Conservation (phyloP, 139 green algal species). For the Chlorella sp. region DNA sequence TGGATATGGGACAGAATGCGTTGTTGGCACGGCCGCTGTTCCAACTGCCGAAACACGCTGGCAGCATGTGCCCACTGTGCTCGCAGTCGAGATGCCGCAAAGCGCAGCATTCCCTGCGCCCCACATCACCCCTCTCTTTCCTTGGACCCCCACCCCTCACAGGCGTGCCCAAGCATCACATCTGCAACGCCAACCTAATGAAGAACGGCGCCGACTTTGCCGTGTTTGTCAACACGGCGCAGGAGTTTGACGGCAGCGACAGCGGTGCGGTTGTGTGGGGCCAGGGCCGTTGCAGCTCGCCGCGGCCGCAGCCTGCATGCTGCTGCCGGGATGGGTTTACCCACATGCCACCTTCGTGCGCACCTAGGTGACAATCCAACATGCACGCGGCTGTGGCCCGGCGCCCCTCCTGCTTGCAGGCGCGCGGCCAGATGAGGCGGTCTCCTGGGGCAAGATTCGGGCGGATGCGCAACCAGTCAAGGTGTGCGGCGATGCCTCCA, state of each 20-base stretch:
- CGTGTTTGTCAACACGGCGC: constrained; percentile 91
- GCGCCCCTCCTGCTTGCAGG: constrained; percentile 45
- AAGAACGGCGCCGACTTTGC: constrained; percentile 97
- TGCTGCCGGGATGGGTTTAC: too few relatives aligned
- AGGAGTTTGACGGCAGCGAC: constrained; percentile 98
- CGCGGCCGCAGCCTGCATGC: too few relatives aligned
- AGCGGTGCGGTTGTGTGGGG: constrained; percentile 7
- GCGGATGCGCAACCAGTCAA: constrained; percentile 88
- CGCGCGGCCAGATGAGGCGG: constrained; percentile 94
- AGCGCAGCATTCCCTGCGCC: too few relatives aligned
- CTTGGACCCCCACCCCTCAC: not conserved
- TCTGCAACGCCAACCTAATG: constrained; percentile 99
- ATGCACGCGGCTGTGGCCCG: not conserved
- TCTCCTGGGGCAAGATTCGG: constrained; percentile 98
- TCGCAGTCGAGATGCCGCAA: too few relatives aligned
- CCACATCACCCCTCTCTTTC: too few relatives aligned
- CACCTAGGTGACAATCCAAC: too few relatives aligned
- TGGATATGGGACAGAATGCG: too few relatives aligned
- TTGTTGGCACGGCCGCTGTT: too few relatives aligned
- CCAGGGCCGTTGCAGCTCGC: too few relatives aligned
- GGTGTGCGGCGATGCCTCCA: constrained; percentile 90
- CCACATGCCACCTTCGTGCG: too few relatives aligned
- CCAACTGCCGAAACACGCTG: too few relatives aligned
- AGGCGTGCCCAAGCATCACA: constrained; percentile 97
- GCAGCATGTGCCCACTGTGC: too few relatives aligned